phyloP scores from a whole-genome alignment of 116 monocot species.

The Posidonia oceanica region DNA sequence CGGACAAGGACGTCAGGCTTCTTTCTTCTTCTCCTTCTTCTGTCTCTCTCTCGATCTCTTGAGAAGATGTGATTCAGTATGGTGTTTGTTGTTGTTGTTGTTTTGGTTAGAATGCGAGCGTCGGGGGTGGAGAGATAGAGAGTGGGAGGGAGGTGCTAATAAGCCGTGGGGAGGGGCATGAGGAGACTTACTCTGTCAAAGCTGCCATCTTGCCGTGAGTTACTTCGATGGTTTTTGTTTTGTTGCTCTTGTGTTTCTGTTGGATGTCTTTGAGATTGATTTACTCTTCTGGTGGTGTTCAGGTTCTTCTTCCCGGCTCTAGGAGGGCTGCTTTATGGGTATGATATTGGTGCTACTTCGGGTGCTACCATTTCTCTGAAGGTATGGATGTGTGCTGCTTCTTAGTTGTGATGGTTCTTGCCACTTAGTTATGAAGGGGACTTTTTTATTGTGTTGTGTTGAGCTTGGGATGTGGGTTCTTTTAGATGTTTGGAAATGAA shows the following conservation, averaged over 20 bases:
- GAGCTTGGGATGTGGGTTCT: no score
- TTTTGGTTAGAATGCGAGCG: neutral
- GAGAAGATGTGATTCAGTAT: neutral
- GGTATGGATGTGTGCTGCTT: conserved; percentile 23
- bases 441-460: no score
- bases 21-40: no score
- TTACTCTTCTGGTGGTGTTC: neutral
- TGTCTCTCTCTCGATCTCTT: no score
- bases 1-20: no score
- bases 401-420: no score
- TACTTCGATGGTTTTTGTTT: neutral
- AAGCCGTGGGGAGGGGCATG: neutral
- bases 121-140: neutral
- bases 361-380: conserved; percentile 66
- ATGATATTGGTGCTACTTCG: conserved; percentile 89
- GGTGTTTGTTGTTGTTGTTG: neutral
- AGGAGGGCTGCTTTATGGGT: conserved; percentile 80
- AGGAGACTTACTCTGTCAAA: conserved; percentile 11
- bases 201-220: conserved; percentile 17
- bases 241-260: neutral
- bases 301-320: conserved; percentile 24
- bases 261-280: no score
- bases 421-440: no score
- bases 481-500: no score
- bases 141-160: neutral